Base-by-base conservation (phyloP, 306 rosid species). In the Astragalus glycyphyllos region DNA sequence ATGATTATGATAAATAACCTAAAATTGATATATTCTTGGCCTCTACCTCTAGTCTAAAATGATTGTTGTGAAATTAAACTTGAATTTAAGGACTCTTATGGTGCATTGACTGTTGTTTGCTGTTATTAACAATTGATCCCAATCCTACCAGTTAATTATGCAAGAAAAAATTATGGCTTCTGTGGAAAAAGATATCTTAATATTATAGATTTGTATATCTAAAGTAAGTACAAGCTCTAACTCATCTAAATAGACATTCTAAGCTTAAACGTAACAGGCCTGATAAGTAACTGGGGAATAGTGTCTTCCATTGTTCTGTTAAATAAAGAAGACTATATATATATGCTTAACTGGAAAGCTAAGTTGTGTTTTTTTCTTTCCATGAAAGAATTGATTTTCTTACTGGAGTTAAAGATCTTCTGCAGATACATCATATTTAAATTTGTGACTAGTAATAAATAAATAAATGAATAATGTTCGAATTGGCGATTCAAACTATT, bases 271-370 rank as follows among this genome's bases (percentile, higher is more conserved):
- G n/a, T n/a, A n/a, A n/a, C n/a, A n/a, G n/a, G n/a, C n/a, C n/a
- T n/a, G n/a, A n/a, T n/a, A n/a, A n/a, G n/a, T n/a, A n/a, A n/a
- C n/a, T n/a, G n/a, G n/a, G n/a, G n/a, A n/a, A n/a, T n/a, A n/a
- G n/a, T n/a, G n/a, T n/a, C n/a, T 59, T 71, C 46, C 23, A 32
- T 57, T 31, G 20, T 71, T 72, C 40, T 72, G 38, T 58, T 16
- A 59, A 17, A 72, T 57, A 31, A 2, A 48, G 38, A 45, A 11
- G 31, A 31, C n/a, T n/a, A n/a, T n/a, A n/a, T n/a, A n/a, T 13
- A 46, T 11, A 45, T 9, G 6, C 31, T 26, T 48, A 14, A 66
- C 5, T 48, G 0, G 15, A 66, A 49, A 48, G 45, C 58, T 66
- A 15, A n/a, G 17, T 40, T 61, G 41, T 23, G 32, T 57, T 50